Conservation (phyloP, 2,329 filamentous ascomycete genomes). For the Rugonectria rugulosa region DNA sequence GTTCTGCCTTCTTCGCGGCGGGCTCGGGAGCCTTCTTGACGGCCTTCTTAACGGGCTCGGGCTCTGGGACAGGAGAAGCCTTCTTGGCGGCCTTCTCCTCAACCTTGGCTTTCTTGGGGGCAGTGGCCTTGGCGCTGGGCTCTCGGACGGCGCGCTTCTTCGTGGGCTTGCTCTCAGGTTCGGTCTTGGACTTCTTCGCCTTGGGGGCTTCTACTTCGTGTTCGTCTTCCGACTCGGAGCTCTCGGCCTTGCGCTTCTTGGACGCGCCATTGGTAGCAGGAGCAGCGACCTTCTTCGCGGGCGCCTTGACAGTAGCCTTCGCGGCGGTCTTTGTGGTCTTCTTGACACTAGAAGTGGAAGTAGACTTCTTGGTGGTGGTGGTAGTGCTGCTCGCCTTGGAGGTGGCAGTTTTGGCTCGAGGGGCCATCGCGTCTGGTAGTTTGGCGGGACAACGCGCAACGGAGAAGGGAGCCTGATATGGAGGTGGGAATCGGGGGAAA, state of each 20-base stretch:
- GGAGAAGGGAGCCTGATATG: slow-evolving; percentile 4
- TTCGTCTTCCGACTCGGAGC: slow-evolving; percentile 39
- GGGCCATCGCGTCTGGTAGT: slow-evolving; percentile 41
- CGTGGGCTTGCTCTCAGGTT: slow-evolving; percentile 37
- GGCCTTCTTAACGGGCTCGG: slow-evolving; percentile 19
- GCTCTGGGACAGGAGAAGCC: slow-evolving; percentile 53
- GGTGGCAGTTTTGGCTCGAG: slow-evolving; percentile 39
- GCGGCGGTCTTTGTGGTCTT: slow-evolving; percentile 34
- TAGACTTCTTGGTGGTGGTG: slow-evolving; percentile 37
- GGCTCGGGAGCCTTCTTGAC: slow-evolving; percentile 28
- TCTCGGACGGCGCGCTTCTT: slow-evolving; percentile 38
- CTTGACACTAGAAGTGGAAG: slow-evolving; percentile 30
- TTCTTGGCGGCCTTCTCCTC: slow-evolving; percentile 36
- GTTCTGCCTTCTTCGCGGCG: slow-evolving; percentile 10
- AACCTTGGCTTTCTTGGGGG: slow-evolving; percentile 34
- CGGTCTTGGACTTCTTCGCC: slow-evolving; percentile 39
- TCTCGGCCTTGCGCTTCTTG: slow-evolving; percentile 42
- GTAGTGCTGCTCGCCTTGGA: slow-evolving; percentile 28
- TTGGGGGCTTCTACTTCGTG: slow-evolving; percentile 39
- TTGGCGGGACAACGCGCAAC: slow-evolving; percentile 15
- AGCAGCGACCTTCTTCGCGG: slow-evolving; percentile 31
- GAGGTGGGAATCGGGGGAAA: background rate
- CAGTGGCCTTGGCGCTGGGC: slow-evolving; percentile 27
- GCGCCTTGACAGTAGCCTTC: slow-evolving; percentile 28
- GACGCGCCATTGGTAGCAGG: slow-evolving; percentile 32